Percentiles rank a stretch among this genome's conserved stretches.
phyloP scores from a whole-genome alignment of 148 eudicot species.

The Chenopodium suecicum region DNA sequence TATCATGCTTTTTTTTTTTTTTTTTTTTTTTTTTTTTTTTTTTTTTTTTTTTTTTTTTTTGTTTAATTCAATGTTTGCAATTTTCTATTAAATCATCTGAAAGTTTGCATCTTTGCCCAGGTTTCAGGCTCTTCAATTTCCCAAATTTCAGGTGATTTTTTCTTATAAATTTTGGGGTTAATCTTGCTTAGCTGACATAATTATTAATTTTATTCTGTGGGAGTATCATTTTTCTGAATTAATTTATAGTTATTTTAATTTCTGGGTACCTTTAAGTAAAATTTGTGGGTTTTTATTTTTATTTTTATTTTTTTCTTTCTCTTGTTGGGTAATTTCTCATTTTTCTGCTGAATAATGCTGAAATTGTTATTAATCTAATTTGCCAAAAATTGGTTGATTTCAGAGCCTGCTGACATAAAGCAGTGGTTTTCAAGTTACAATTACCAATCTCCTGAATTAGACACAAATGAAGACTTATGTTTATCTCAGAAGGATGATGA shows the following conservation, averaged over 20 bases:
- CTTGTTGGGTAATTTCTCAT: too few species aligned
- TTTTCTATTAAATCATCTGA: neutral
- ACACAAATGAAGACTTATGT: constrained; percentile 39
- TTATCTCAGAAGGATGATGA: constrained; percentile 24
- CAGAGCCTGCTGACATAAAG: constrained; percentile 62
- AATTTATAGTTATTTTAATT: neutral
- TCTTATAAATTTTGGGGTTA: neutral
- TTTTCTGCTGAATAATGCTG: neutral
- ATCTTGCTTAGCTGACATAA: neutral
- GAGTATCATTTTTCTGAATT: neutral
- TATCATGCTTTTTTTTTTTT: neutral
- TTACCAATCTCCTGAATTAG: constrained; percentile 61
- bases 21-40: neutral
- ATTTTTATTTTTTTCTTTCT: neutral
- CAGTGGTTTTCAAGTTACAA: constrained; percentile 79
- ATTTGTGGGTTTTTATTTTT: neutral
- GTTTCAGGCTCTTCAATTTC: constrained; percentile 9
- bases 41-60: neutral
- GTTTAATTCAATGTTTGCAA: neutral
- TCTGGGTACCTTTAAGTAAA: neutral
- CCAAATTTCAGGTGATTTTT: constrained; percentile 23
- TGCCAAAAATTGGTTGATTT: constrained; percentile 15
- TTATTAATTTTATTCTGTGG: neutral
- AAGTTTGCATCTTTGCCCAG: constrained; percentile 14
- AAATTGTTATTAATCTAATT: neutral